These are phyloP conservation scores for Triglochin maritima DNA, from an alignment of 106 monocot genomes.

Conservation along the genomic window DNA sequence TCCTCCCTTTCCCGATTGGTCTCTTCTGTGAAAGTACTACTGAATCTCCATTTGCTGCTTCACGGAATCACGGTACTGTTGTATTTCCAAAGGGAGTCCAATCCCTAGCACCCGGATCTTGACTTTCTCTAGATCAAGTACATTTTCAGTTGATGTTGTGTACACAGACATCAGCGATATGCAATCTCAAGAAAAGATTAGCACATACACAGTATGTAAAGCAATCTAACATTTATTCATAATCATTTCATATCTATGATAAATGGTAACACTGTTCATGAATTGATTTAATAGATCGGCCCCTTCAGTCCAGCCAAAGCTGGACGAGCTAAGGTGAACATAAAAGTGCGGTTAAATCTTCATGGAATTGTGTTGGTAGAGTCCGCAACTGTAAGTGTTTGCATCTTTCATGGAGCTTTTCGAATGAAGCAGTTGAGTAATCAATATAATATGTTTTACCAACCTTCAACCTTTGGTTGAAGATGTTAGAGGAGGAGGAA, in stretches of 20 bases:
- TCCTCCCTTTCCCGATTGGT: conserved; percentile 63
- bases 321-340: conserved; percentile 58
- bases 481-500: conserved; percentile 86
- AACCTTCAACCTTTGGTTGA: background rate
- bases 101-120: conserved; percentile 40
- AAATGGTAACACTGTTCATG: background rate
- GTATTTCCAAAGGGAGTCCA: conserved; percentile 59
- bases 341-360: conserved; percentile 66
- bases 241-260: background rate
- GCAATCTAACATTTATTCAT: background rate
- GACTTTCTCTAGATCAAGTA: conserved; percentile 40
- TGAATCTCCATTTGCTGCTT: conserved; percentile 20
- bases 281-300: conserved; percentile 51
- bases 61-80: conserved; percentile 37
- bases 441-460: background rate
- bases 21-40: conserved; percentile 54
- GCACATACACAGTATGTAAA: conserved; percentile 57
- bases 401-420: background rate
- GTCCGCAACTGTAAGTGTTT: conserved; percentile 72
- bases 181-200: conserved; percentile 43
- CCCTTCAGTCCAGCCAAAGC: conserved; percentile 58
- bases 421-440: background rate
- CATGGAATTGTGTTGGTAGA: conserved; percentile 80
- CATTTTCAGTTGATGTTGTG: conserved; percentile 50
- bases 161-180: conserved; percentile 30